phyloP scores from a whole-genome alignment of 345 rosid species.

The Melaleuca alternifolia region DNA sequence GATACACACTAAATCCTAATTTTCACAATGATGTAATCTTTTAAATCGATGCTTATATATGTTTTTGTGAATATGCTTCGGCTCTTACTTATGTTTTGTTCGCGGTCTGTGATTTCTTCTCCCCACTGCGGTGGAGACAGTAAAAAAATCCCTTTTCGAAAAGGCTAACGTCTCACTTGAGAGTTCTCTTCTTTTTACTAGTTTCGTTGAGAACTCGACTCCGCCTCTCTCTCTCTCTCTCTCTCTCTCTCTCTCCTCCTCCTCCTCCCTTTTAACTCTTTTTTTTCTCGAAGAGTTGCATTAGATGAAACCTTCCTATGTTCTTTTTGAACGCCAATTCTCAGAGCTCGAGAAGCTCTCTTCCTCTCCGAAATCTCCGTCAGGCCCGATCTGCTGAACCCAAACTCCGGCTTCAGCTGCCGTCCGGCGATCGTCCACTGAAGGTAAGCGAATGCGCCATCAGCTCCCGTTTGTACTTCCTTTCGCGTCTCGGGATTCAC shows the following conservation, averaged over 20 bases:
- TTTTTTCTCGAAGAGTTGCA: not conserved
- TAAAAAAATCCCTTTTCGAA: not conserved
- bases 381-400: not conserved
- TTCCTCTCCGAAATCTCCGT: not conserved
- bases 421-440: not conserved
- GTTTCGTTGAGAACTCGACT: not conserved
- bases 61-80: not conserved
- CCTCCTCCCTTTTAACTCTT: not conserved
- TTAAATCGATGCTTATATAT: not conserved
- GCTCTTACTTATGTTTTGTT: not conserved
- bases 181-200: not conserved
- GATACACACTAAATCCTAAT: not conserved
- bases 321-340: not conserved
- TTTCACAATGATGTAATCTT: not conserved
- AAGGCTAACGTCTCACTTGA: not conserved
- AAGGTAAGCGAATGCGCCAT: not conserved
- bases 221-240: not conserved
- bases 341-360: not conserved
- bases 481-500: not conserved
- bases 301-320: not conserved
- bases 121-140: not conserved
- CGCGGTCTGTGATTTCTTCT: not conserved
- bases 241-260: not conserved
- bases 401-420: not conserved
- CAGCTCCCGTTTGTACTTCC: not conserved